Percentiles rank a stretch among this genome's conserved stretches.
These are phyloP conservation scores for Microbotryomycetes sp. DNA, from an alignment of 1,284 basidiomycete species.

Conservation along the genomic window DNA sequence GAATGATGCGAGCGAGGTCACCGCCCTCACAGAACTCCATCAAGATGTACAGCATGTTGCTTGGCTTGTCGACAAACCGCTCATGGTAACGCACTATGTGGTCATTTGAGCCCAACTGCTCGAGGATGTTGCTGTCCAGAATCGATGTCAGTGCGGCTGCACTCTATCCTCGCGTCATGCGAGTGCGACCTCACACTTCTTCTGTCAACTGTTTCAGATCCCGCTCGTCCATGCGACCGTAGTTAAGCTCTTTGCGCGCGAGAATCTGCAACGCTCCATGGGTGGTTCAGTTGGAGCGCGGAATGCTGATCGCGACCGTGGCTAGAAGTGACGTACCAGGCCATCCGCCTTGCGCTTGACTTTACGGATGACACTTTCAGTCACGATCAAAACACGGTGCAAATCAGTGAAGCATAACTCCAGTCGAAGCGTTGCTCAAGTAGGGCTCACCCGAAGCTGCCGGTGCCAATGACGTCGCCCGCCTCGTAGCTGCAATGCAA, in stretches of 20 bases:
- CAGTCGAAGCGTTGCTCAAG: neutral
- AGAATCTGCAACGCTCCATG: constrained; percentile 54
- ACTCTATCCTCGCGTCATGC: no score
- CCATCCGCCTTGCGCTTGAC: constrained; percentile 80
- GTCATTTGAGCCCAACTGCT: constrained; percentile 77
- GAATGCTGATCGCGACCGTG: neutral
- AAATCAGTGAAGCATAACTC: neutral
- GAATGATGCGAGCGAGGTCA: constrained; percentile 80
- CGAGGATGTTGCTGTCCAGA: constrained; percentile 75
- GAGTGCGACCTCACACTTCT: constrained; percentile 76
- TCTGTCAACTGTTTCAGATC: constrained; percentile 91
- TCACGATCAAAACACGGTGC: neutral
- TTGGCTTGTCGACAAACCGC: constrained; percentile 80
- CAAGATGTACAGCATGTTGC: constrained; percentile 84
- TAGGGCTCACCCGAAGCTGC: constrained; percentile 67
- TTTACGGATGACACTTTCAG: constrained; percentile 72
- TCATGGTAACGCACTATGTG: constrained; percentile 94
- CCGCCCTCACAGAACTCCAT: constrained; percentile 98
- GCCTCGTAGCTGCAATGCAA: constrained; percentile 80
- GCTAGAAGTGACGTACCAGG: constrained; percentile 52
- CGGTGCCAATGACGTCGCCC: constrained; percentile 87
- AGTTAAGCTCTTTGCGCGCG: constrained; percentile 91
- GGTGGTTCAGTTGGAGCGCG: constrained; percentile 6
- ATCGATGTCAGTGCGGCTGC: neutral
- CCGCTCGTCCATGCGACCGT: constrained; percentile 85